phyloP scores from a whole-genome alignment of 768 basidiomycete genomes.

The Rhizopogon sp. region DNA sequence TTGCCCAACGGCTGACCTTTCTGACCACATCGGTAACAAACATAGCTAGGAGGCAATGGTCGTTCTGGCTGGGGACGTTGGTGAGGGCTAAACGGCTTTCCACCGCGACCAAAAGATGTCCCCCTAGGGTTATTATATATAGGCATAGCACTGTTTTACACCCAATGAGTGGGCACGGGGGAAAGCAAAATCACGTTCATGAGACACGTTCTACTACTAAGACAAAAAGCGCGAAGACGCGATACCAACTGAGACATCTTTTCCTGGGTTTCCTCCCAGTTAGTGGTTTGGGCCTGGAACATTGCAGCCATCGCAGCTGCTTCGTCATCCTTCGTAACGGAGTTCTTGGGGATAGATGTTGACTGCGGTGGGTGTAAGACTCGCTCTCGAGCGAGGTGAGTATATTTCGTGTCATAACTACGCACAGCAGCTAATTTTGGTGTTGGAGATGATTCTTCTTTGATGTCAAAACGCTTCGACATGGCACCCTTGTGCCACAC shows the following conservation, averaged over 20 bases:
- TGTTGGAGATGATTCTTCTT: conserved; percentile 49
- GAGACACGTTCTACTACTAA: conserved; percentile 69
- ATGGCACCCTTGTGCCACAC: conserved; percentile 70
- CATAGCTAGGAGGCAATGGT: conserved; percentile 90
- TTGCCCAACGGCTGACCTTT: conserved; percentile 58
- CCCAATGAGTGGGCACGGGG: conserved; percentile 18
- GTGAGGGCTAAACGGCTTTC: conserved; percentile 42
- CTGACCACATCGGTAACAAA: conserved; percentile 97
- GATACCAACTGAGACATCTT: conserved; percentile 98
- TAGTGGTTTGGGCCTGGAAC: conserved; percentile 89
- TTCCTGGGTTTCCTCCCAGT: conserved; percentile 99
- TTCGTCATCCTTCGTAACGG: conserved; percentile 68
- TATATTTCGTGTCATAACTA: conserved; percentile 22
- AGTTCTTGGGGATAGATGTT: conserved; percentile 36
- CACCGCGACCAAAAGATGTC: conserved; percentile 55
- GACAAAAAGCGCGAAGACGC: conserved; percentile 49
- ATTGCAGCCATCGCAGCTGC: conserved; percentile 97
- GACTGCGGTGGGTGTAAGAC: conserved; percentile 27
- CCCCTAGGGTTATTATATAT: conserved; percentile 64
- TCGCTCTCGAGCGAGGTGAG: conserved; percentile 17
- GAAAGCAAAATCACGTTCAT: conserved; percentile 55
- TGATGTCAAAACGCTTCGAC: conserved; percentile 88
- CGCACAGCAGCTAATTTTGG: conserved; percentile 26
- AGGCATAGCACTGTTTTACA: conserved; percentile 55
- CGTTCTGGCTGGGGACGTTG: conserved; percentile 58